Evolutionary conservation across 257 asterid genomes (phyloP).

Genomic region (Avicennia marina): DNA sequence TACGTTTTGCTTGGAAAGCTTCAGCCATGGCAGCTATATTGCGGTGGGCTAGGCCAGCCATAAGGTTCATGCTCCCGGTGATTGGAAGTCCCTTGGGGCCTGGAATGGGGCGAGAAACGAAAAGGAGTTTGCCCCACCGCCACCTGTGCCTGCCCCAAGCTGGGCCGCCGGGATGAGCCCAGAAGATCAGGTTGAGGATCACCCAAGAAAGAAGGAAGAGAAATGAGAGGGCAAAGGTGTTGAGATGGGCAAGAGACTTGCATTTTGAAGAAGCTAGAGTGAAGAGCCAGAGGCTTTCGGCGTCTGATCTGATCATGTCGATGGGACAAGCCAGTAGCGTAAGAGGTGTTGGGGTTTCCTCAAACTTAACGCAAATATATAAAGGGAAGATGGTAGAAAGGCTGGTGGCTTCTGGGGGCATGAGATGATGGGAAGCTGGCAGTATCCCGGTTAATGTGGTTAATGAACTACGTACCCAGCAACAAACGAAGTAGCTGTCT

Average conservation of each 20-base stretch:
- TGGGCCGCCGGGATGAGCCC: conserved; percentile 80
- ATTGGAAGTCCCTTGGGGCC: conserved; percentile 74
- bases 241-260: conserved; percentile 30
- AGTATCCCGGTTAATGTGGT: too few species aligned
- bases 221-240: conserved; percentile 24
- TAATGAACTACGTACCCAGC: too few species aligned
- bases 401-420: too few species aligned
- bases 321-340: too few species aligned
- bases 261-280: conserved; percentile 56
- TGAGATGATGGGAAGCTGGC: too few species aligned
- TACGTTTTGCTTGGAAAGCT: conserved; percentile 41
- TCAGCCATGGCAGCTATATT: conserved; percentile 56
- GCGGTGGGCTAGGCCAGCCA: conserved; percentile 75
- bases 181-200: conserved; percentile 42
- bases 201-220: conserved; percentile 30
- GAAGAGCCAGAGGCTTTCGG: conserved; percentile 62
- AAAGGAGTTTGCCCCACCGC: neutral
- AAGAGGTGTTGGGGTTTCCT: too few species aligned
- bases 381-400: too few species aligned
- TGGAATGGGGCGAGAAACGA: conserved; percentile 37
- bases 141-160: conserved; percentile 67
- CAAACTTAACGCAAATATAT: too few species aligned
- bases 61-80: conserved; percentile 70
- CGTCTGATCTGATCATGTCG: too few species aligned
- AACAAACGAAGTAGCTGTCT: too few species aligned